These are phyloP conservation scores for Mitragyna speciosa DNA, from an alignment of 257 asterid genomes.

Conservation along the genomic window DNA sequence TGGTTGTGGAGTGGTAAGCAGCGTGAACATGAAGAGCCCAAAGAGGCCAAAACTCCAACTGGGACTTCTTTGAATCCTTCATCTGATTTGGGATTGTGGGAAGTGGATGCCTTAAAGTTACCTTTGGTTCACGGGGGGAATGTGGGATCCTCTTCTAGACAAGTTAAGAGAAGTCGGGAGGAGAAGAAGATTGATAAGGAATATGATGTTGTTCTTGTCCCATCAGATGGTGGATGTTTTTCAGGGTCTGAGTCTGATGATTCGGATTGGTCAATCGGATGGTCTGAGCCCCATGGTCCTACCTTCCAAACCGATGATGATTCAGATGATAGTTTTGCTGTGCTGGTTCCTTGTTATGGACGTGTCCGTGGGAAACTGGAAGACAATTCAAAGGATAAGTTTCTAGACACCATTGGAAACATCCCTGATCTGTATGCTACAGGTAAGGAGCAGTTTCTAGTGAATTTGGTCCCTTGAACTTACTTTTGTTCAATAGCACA, in stretches of 20 bases:
- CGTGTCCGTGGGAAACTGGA: slow-evolving; percentile 26
- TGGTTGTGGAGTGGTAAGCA: slow-evolving; percentile 47
- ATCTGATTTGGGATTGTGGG: slow-evolving; percentile 37
- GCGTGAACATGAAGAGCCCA: slow-evolving; percentile 30
- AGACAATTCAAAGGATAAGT: slow-evolving; percentile 26
- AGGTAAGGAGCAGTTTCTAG: slow-evolving; percentile 22
- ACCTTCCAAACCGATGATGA: slow-evolving; percentile 37
- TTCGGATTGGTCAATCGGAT: slow-evolving; percentile 57
- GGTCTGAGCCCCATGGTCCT: slow-evolving; percentile 55
- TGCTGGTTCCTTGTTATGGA: slow-evolving; percentile 53
- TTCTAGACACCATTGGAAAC: slow-evolving; percentile 28
- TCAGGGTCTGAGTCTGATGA: slow-evolving; percentile 57
- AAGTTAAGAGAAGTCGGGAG: slow-evolving; percentile 41
- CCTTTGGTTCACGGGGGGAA: slow-evolving; percentile 28
- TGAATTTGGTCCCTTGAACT: background rate
- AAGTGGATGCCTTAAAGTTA: slow-evolving; percentile 39
- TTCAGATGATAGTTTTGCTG: slow-evolving; percentile 47
- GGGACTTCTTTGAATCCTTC: slow-evolving; percentile 32
- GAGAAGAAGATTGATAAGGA: slow-evolving; percentile 46
- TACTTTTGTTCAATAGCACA: background rate
- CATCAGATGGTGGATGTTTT: slow-evolving; percentile 55
- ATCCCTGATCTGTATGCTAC: slow-evolving; percentile 34
- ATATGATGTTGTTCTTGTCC: slow-evolving; percentile 48
- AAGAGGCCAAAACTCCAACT: slow-evolving; percentile 28
- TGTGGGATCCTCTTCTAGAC: slow-evolving; percentile 35